These are phyloP conservation scores for Coemansia sp. DNA, from an alignment of 192 early-diverging fungal genomes.

Conservation along the genomic window DNA sequence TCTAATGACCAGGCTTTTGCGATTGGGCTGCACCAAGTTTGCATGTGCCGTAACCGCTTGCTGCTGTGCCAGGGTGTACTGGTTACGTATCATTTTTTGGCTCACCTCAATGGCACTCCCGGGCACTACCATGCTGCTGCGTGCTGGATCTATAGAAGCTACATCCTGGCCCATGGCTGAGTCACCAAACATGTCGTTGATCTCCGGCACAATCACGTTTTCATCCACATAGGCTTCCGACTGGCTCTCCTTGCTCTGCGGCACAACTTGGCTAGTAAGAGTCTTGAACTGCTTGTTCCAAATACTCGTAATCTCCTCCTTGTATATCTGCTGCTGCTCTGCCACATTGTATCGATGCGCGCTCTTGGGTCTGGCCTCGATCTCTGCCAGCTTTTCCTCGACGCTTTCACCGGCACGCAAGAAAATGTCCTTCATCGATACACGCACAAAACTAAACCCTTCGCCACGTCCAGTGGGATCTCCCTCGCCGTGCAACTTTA, in stretches of 20 bases:
- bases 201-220: constrained; percentile 42
- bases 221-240: constrained; percentile 29
- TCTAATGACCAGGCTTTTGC: constrained; percentile 39
- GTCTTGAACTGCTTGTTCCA: constrained; percentile 85
- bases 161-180: constrained; percentile 7
- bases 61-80: constrained; percentile 3
- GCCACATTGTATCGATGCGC: constrained; percentile 82
- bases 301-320: constrained; percentile 87
- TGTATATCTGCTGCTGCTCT: constrained; percentile 94
- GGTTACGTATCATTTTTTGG: constrained; percentile 16
- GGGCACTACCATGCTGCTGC: constrained; percentile 12
- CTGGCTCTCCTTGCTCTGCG: constrained; percentile 35
- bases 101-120: constrained; percentile 42
- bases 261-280: constrained; percentile 56
- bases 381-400: constrained; percentile 79
- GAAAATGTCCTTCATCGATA: constrained; percentile 97
- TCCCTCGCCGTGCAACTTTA: constrained; percentile 92
- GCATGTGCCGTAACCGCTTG: constrained; percentile 28
- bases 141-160: constrained; percentile 14
- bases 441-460: constrained; percentile 96
- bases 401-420: constrained; percentile 79
- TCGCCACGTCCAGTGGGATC: constrained; percentile 95
- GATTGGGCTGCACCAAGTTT: constrained; percentile 40
- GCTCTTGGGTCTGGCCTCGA: constrained; percentile 75
- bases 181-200: constrained; percentile 51